These are phyloP conservation scores for Suhomyces coccinellae DNA, from an alignment of 1,139 yeast genomes.

Conservation along the genomic window DNA sequence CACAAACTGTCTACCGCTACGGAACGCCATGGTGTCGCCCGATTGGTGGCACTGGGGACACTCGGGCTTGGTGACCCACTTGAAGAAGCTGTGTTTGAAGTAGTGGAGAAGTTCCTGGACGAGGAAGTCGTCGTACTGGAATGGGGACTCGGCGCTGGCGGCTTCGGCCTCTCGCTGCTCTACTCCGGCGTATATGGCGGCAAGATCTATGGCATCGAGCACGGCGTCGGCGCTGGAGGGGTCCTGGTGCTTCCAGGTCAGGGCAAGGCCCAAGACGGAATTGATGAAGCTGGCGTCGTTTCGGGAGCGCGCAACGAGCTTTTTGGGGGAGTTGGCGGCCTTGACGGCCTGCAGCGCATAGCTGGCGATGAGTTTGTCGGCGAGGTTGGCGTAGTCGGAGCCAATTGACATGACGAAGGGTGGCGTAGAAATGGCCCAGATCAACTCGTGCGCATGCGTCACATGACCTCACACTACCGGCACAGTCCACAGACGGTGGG, in stretches of 20 bases:
- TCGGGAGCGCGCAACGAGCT: slow-evolving; percentile 4
- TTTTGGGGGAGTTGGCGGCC: not conserved
- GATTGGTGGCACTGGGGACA: slow-evolving; percentile 56
- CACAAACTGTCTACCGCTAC: slow-evolving; percentile 27
- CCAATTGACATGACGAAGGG: slow-evolving; percentile 5
- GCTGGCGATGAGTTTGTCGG: slow-evolving; percentile 12
- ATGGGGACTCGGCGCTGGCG: slow-evolving; percentile 13
- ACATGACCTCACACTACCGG: too few relatives aligned
- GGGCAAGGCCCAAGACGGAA: not conserved
- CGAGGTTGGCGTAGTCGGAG: slow-evolving; percentile 12
- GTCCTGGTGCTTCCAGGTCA: slow-evolving; percentile 5
- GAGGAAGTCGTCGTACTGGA: slow-evolving; percentile 65
- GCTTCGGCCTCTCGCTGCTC: slow-evolving; percentile 25
- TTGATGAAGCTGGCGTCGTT: slow-evolving; percentile 4
- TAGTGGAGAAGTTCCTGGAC: slow-evolving; percentile 70
- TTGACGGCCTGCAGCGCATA: slow-evolving; percentile 11
- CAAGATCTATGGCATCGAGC: slow-evolving; percentile 40
- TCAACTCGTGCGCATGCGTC: too few relatives aligned
- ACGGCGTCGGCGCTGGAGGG: slow-evolving; percentile 15
- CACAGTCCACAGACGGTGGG: too few relatives aligned
- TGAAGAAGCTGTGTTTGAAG: slow-evolving; percentile 78
- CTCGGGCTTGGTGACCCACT: slow-evolving; percentile 75
- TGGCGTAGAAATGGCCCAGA: not conserved
- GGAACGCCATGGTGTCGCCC: slow-evolving; percentile 32
- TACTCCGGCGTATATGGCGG: slow-evolving; percentile 36